Evolutionary conservation across 108 stramenopile genomes (phyloP), one percentile per base, ranked within the genome.

Genomic region (Pseudonitzschia pungens): DNA sequence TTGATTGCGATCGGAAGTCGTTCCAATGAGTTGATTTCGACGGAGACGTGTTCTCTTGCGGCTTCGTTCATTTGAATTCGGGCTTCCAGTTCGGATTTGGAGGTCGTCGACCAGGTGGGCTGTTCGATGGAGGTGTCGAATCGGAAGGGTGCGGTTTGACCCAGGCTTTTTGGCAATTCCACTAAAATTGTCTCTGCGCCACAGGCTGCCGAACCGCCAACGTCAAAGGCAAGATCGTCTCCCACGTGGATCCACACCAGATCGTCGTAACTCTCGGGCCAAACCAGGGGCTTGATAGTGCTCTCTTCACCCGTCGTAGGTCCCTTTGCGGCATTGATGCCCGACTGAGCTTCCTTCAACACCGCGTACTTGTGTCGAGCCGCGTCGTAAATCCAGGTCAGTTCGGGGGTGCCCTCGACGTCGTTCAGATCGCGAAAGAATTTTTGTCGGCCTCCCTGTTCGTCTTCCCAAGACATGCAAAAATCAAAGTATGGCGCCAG

Each of bases 301-400:
- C 33, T 40, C 63, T 48, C 75, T 72, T 67, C 56, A 52, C 70
- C 70, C n/a, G 72, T 56, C n/a, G 12, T 5, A 22, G 54, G 24
- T 26, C 5, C 10, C 29, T 65, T 70, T 18, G 29, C 72, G 20
- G 77, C 74, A 36, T 52, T 71, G 52, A 94, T 73, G 0, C 81
- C 85, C 42, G 70, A 69, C 28, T 81, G 80, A 0, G 79, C 83
- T 41, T 87, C 71, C 14, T 83, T 82, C 42, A 92, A 67, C 52
- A 86, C 78, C n/a, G 78, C 76, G 52, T 88, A 87, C 70, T 92
- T 89, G 31, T 95, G 89, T 26, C 77, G 74, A 12, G 94, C 92
- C 21, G 92, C 92, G 67, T 83, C 73, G 74, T 96, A 96, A 70
- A 96, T 96, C 94, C 94, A 95, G 42, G 81, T 88, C 78, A 95